Evolutionary conservation across 1,284 basidiomycete species (phyloP).

Genomic region (Cystobasidium slooffiae): DNA sequence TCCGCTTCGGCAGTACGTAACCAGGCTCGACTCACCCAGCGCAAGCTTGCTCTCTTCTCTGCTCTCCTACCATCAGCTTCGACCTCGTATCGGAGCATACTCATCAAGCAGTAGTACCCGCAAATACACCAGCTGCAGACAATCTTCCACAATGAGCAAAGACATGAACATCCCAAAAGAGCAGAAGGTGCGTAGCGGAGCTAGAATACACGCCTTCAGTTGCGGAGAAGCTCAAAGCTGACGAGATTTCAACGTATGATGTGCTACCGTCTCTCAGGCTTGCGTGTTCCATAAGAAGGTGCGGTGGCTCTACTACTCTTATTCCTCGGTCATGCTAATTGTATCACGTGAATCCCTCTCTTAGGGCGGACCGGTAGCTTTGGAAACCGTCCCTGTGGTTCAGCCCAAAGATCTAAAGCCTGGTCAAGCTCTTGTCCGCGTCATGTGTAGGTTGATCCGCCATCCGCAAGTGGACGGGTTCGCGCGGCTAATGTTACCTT

Average conservation of each 20-base stretch:
- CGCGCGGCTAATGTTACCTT: constrained; percentile 9
- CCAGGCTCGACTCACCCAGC: too few species aligned
- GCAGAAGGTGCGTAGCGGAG: constrained; percentile 20
- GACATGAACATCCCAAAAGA: constrained; percentile 34
- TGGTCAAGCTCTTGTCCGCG: constrained; percentile 79
- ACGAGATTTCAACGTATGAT: not conserved
- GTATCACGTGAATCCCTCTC: not conserved
- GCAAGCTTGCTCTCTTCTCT: too few species aligned
- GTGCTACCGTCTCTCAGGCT: not conserved
- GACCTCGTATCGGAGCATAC: not conserved
- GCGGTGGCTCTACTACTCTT: not conserved
- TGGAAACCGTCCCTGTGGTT: constrained; percentile 57
- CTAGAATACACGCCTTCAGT: not conserved
- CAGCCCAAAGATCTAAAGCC: constrained; percentile 69
- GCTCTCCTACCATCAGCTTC: not conserved
- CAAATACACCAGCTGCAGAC: not conserved
- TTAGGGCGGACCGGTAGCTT: constrained; percentile 20
- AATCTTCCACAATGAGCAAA: constrained; percentile 9
- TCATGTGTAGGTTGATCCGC: constrained; percentile 56
- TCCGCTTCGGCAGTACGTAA: not conserved
- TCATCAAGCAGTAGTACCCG: not conserved
- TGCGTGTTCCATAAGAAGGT: constrained; percentile 35
- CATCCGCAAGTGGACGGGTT: not conserved
- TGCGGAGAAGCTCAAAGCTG: not conserved
- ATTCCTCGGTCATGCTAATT: not conserved